Conservation (phyloP, 2,329 filamentous ascomycete species). For the Parasarocladium wereldwijsianum region DNA sequence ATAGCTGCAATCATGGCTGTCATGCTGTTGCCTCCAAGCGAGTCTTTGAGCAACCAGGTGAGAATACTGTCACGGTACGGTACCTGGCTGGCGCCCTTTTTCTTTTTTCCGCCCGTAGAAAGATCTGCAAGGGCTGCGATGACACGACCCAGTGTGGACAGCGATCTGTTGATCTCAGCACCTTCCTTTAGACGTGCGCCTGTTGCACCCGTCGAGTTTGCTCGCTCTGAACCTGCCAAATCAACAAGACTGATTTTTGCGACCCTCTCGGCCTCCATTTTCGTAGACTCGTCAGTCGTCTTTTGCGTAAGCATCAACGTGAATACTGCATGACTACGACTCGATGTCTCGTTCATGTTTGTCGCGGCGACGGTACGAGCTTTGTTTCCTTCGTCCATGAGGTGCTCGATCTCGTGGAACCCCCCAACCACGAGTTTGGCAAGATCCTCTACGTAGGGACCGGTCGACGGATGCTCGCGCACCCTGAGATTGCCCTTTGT, state of each 20-base stretch:
- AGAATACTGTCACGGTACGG: conserved; percentile 94
- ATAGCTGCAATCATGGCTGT: conserved; percentile 99
- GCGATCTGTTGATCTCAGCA: conserved; percentile 92
- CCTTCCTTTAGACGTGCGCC: conserved; percentile 92
- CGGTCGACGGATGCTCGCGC: conserved; percentile 91
- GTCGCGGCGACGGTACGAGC: conserved; percentile 93
- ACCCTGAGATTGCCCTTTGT: conserved; percentile 97
- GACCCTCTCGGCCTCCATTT: conserved; percentile 95
- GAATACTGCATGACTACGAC: conserved; percentile 95
- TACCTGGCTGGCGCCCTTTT: conserved; percentile 55
- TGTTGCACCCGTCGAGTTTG: conserved; percentile 91
- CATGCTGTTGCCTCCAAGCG: conserved; percentile 94
- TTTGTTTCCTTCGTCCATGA: conserved; percentile 99
- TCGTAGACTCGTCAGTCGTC: conserved; percentile 76
- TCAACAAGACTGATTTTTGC: conserved; percentile 97
- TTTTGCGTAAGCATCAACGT: conserved; percentile 94
- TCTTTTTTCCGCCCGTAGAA: conserved; percentile 72
- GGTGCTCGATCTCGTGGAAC: conserved; percentile 87
- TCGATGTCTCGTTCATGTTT: conserved; percentile 99
- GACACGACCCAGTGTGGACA: conserved; percentile 92
- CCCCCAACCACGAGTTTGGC: conserved; percentile 88
- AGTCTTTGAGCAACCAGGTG: conserved; percentile 95
- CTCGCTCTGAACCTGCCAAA: conserved; percentile 92
- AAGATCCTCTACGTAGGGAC: conserved; percentile 94
- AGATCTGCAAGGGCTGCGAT: conserved; percentile 91